Evolutionary conservation across 495 filamentous ascomycete species (phyloP).

Genomic region (Pseudoneurospora amorphoporcata): DNA sequence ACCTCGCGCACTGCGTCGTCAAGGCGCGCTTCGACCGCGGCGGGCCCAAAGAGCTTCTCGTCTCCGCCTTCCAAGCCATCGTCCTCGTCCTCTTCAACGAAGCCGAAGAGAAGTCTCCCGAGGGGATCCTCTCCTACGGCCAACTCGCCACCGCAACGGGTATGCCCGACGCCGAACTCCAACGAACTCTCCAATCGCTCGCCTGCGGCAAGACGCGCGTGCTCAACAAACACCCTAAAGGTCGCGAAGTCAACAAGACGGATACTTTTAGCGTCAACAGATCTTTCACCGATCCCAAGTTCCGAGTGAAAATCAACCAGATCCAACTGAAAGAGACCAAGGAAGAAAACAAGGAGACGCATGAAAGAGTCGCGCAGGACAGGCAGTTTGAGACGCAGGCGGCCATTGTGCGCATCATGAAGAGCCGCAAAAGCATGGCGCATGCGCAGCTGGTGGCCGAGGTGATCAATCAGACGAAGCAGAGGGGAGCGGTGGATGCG

Average conservation of each 20-base stretch:
- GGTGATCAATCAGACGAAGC: constrained; percentile 81
- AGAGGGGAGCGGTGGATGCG: constrained; percentile 70
- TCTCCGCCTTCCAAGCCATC: constrained; percentile 83
- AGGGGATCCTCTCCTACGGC: constrained; percentile 48
- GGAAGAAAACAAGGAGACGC: constrained; percentile 81
- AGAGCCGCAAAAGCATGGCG: constrained; percentile 77
- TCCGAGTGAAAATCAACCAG: constrained; percentile 95
- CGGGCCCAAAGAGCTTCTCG: constrained; percentile 73
- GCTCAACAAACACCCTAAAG: constrained; percentile 76
- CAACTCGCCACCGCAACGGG: constrained; percentile 61
- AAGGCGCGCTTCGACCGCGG: constrained; percentile 66
- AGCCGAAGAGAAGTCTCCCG: constrained; percentile 29
- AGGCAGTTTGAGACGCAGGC: constrained; percentile 94
- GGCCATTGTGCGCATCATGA: constrained; percentile 95
- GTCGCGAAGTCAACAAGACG: constrained; percentile 60
- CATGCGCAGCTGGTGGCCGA: constrained; percentile 75
- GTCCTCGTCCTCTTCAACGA: constrained; percentile 90
- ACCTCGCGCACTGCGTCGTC: constrained; percentile 76
- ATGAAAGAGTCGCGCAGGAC: constrained; percentile 80
- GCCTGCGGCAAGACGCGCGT: constrained; percentile 83
- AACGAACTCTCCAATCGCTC: constrained; percentile 85
- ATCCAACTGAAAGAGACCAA: constrained; percentile 91
- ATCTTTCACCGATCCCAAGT: constrained; percentile 67
- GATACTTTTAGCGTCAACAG: constrained; percentile 78
- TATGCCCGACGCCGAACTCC: constrained; percentile 59